Base-by-base conservation (phyloP, 345 rosid species). In the Murraya koenigii region DNA sequence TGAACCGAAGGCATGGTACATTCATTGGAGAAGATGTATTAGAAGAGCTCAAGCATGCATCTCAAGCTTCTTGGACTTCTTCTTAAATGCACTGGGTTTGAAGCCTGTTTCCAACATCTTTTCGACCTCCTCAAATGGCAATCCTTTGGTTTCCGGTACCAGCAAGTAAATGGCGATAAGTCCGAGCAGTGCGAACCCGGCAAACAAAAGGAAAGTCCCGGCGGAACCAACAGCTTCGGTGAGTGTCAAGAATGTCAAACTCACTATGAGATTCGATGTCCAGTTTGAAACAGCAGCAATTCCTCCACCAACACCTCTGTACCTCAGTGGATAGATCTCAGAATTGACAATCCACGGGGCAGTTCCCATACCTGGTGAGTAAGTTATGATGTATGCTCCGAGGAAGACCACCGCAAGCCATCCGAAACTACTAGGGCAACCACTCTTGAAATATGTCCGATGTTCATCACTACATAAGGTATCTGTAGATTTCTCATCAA, bases 271-370 rank as follows among this genome's bases (percentile, higher is more conserved):
- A 74, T 93, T 92, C 1, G 97, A 89, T n/a, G 76, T 66, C 98
- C 97, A 95, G 84, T 93, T 93, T 1, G 89, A 39, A 3, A 93
- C 95, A 0, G 97, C 97, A 0, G 95, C 97, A 5, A 95, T 89
- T 5, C 96, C 98, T 77, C 95, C 98, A 0, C 98, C 94, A 8
- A 89, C n/a, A 0, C 98, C 98, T 85, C 97, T 85, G 76, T 93
- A 95, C 66, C 88, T 82, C 33, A 93, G 79, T 0, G 98, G 98
- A 71, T 95, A 95, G 20, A 95, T 95, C 89, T 95, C 98, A 14
- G 98, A 93, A 88, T 93, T 95, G 6, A 93, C 88, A n/a, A 93
- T 89, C 98, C 97, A 89, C 0, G 97, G 98, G n/a, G 81, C 92
- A 0, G 96, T 89, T 3, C 98, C 98, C 94, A 93, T 93, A 19